Evolutionary conservation across 1,284 basidiomycete genomes (phyloP).

Genomic region (Boletus holoroseus): DNA sequence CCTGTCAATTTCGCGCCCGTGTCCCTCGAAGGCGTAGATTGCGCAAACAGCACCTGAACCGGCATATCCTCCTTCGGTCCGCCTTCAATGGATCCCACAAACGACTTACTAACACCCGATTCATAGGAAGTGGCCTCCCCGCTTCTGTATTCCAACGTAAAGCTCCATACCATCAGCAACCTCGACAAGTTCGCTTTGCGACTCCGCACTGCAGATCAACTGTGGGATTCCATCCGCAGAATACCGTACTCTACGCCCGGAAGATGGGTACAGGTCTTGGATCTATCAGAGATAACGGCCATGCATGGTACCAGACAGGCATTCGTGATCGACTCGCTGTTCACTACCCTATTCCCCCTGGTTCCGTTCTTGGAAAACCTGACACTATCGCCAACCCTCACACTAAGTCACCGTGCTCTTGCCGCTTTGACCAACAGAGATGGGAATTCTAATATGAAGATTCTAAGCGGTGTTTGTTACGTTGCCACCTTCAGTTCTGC

Average conservation of each 20-base stretch:
- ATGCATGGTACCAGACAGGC: constrained; percentile 41
- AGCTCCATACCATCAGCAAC: constrained; percentile 41
- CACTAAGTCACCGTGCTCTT: constrained; percentile 57
- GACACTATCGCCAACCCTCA: constrained; percentile 54
- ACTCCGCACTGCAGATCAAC: constrained; percentile 59
- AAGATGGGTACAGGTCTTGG: constrained; percentile 71
- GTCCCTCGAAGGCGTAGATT: constrained; percentile 2
- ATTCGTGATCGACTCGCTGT: constrained; percentile 52
- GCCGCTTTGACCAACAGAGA: constrained; percentile 51
- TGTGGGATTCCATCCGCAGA: constrained; percentile 80
- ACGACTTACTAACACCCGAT: constrained; percentile 15
- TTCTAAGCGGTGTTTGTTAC: constrained; percentile 60
- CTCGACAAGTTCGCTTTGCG: constrained; percentile 54
- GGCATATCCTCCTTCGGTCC: background rate
- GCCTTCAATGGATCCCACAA: constrained; percentile 4
- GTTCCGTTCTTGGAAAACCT: constrained; percentile 62
- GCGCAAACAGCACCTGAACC: background rate
- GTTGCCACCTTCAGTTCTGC: constrained; percentile 33
- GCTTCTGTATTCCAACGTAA: constrained; percentile 59
- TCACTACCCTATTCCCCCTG: constrained; percentile 62
- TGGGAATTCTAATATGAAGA: constrained; percentile 48
- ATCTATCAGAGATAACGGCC: constrained; percentile 54
- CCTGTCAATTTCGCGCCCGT: background rate
- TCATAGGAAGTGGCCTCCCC: constrained; percentile 63
- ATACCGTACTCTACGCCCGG: constrained; percentile 81